phyloP scores from a whole-genome alignment of 345 rosid species.

The Fremontodendron californicum region DNA sequence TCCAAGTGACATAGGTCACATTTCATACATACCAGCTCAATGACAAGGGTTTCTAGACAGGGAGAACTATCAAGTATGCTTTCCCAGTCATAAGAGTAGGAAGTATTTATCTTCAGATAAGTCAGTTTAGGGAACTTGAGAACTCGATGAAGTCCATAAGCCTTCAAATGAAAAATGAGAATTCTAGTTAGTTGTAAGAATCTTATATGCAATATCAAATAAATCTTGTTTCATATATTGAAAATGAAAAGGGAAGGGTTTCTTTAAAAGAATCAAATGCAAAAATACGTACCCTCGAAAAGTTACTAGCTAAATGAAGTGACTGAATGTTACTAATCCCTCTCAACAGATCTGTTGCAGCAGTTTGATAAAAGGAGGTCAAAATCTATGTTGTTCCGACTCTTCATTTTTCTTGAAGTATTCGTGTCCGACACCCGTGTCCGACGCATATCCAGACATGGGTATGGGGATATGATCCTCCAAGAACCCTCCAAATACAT shows the following conservation, averaged over 20 bases:
- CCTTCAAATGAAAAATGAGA: background rate
- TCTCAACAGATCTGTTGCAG: background rate
- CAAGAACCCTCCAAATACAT: too few relatives aligned
- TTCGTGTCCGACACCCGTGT: too few relatives aligned
- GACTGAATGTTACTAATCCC: background rate
- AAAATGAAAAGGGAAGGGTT: too few relatives aligned
- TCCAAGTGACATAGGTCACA: too few relatives aligned
- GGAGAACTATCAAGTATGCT: background rate
- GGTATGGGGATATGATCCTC: too few relatives aligned
- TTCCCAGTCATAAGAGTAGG: background rate
- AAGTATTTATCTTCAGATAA: background rate
- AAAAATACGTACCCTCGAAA: background rate
- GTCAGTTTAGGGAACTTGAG: background rate
- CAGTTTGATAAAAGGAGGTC: background rate
- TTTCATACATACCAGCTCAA: background rate
- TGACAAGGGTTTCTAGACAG: background rate
- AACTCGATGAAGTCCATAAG: background rate
- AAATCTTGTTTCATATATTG: too few relatives aligned
- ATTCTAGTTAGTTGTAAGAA: background rate
- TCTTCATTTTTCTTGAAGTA: too few relatives aligned
- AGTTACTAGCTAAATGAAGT: background rate
- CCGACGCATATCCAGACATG: too few relatives aligned
- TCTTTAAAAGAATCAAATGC: too few relatives aligned
- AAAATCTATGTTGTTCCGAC: too few relatives aligned
- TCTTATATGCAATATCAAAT: too few relatives aligned